These are phyloP conservation scores for Curvularia verruculosa DNA, from an alignment of 2,329 filamentous ascomycete genomes.

Conservation along the genomic window DNA sequence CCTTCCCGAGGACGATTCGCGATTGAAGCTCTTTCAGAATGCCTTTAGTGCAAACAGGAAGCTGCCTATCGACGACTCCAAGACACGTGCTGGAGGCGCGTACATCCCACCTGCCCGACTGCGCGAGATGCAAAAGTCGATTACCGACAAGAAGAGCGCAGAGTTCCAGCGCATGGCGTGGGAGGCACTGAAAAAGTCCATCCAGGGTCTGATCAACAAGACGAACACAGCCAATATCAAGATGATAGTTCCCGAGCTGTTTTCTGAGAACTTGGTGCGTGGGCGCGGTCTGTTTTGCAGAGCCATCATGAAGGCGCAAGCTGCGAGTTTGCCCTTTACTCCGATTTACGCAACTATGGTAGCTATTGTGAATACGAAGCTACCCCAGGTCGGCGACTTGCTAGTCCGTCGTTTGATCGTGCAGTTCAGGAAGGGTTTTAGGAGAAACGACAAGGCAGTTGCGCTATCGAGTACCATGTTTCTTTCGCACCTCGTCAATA, in stretches of 20 bases:
- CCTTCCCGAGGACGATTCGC: constrained; percentile 42
- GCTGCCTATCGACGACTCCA: constrained; percentile 90
- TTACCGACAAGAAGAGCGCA: constrained; percentile 94
- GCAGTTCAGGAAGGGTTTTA: constrained; percentile 94
- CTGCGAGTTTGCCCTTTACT: constrained; percentile 92
- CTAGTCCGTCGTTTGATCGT: constrained; percentile 83
- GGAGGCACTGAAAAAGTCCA: constrained; percentile 98
- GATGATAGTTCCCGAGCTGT: constrained; percentile 92
- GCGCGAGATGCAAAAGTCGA: constrained; percentile 90
- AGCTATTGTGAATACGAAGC: constrained; percentile 95
- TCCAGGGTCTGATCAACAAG: constrained; percentile 99
- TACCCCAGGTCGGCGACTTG: constrained; percentile 92
- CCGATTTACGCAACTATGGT: constrained; percentile 96
- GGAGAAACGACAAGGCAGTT: constrained; percentile 95
- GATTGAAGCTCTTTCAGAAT: constrained; percentile 46
- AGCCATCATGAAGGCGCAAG: constrained; percentile 98
- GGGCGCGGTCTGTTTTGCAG: constrained; percentile 92
- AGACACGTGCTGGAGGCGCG: constrained; percentile 90
- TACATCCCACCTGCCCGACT: constrained; percentile 94
- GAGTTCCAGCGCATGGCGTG: constrained; percentile 99
- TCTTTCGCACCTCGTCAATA: constrained; percentile 92
- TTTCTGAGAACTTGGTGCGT: constrained; percentile 90
- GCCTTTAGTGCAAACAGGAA: constrained; percentile 61
- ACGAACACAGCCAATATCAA: constrained; percentile 99
- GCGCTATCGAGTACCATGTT: constrained; percentile 93